Percentiles rank a stretch among this genome's conserved stretches.
Conservation (phyloP, 2,329 filamentous ascomycete genomes). For the Cryphonectria radicalis region DNA sequence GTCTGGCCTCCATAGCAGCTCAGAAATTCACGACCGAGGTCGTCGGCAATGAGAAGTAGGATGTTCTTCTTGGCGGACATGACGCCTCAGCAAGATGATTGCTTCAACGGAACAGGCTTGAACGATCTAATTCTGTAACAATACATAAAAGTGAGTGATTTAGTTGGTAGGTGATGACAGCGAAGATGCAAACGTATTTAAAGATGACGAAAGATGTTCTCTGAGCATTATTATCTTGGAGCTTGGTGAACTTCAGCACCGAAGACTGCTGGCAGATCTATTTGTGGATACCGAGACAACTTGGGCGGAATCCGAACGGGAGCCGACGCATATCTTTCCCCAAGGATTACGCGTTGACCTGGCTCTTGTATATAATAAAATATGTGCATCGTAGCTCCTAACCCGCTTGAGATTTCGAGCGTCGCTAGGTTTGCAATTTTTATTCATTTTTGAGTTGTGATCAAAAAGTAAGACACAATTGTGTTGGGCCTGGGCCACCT, state of each 20-base stretch:
- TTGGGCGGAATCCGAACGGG: not conserved
- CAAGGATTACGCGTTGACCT: not conserved
- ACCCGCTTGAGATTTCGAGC: too few species aligned
- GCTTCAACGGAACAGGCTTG: not conserved
- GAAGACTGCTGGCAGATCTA: not conserved
- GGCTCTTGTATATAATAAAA: not conserved
- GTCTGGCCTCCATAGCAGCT: constrained; percentile 33
- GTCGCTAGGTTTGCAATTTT: not conserved
- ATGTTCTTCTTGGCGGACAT: constrained; percentile 12
- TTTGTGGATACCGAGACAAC: not conserved
- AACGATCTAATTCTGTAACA: not conserved
- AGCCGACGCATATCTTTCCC: not conserved
- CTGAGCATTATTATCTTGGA: not conserved
- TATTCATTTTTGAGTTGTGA: not conserved
- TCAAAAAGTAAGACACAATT: not conserved
- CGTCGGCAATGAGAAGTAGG: constrained; percentile 10
- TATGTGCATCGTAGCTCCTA: not conserved
- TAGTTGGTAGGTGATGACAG: not conserved
- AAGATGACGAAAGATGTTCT: not conserved
- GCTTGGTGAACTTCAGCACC: not conserved
- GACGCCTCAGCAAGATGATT: not conserved
- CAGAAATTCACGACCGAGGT: constrained; percentile 2
- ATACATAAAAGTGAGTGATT: not conserved
- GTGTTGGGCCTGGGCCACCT: not conserved
- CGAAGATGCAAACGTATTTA: too few species aligned